Percentiles rank a stretch among this genome's conserved stretches.
Evolutionary conservation across 805 yeast species (phyloP).

Genomic region (Sugiyamaella marilandica): DNA sequence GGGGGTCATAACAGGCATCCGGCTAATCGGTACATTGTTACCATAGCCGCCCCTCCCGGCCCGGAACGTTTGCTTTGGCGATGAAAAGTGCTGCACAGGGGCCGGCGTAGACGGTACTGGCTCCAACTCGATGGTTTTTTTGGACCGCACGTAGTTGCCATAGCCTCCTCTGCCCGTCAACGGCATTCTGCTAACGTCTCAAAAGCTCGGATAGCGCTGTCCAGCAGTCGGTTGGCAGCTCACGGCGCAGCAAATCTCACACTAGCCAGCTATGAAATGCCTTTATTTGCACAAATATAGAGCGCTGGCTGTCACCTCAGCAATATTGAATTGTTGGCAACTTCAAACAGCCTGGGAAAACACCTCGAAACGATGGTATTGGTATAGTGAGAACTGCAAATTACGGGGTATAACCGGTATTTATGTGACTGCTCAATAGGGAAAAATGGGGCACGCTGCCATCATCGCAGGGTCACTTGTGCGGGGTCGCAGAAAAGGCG

Average conservation of each 20-base stretch:
- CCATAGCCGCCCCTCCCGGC: conserved; percentile 40
- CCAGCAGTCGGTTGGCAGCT: too few relatives aligned
- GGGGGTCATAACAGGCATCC: conserved; percentile 29
- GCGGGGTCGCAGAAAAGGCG: not conserved
- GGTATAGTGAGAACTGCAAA: too few relatives aligned
- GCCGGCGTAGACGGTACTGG: conserved; percentile 29
- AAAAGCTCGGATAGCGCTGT: too few relatives aligned
- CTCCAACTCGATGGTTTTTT: conserved; percentile 10
- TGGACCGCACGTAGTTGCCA: conserved; percentile 25
- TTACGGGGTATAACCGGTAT: too few relatives aligned
- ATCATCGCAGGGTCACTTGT: not conserved
- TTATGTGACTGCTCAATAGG: not conserved
- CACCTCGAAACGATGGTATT: too few relatives aligned
- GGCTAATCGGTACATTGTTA: conserved; percentile 30
- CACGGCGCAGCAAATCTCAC: too few relatives aligned
- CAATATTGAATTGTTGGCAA: too few relatives aligned
- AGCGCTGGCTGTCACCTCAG: too few relatives aligned
- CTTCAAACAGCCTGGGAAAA: too few relatives aligned
- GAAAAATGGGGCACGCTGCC: not conserved
- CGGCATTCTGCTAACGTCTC: conserved; percentile 20
- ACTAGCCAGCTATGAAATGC: too few relatives aligned
- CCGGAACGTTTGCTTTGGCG: conserved; percentile 32
- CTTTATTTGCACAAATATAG: too few relatives aligned
- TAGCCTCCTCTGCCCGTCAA: conserved; percentile 32
- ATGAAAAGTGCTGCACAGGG: conserved; percentile 33